phyloP scores from a whole-genome alignment of 345 rosid genomes.

The Ricinus communis region DNA sequence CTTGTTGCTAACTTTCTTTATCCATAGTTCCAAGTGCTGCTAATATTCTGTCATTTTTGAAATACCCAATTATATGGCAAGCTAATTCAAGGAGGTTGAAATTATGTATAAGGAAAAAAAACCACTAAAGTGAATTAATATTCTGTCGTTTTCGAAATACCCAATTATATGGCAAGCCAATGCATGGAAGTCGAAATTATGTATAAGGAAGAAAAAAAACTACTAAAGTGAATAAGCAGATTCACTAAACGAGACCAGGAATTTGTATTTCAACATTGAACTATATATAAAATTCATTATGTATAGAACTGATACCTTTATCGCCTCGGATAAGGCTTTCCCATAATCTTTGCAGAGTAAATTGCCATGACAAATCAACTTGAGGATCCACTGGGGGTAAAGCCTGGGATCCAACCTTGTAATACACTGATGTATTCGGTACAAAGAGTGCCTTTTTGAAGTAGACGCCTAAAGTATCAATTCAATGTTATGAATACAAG shows the following conservation, averaged over 20 bases:
- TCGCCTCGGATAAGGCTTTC: conserved; percentile 58
- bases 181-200: not conserved
- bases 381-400: conserved; percentile 45
- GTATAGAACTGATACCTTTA: conserved; percentile 40
- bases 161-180: not conserved
- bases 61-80: no score
- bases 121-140: not conserved
- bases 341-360: conserved; percentile 75
- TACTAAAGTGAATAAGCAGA: not conserved
- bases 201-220: not conserved
- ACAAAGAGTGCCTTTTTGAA: conserved; percentile 92
- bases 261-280: not conserved
- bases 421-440: conserved; percentile 72
- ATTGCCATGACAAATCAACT: conserved; percentile 78
- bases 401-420: conserved; percentile 73
- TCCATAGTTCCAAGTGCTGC: no score
- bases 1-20: no score
- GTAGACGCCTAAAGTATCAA: conserved; percentile 53
- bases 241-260: not conserved
- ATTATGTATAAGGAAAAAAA: no score
- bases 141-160: no score
- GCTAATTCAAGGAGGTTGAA: no score
- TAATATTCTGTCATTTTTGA: not conserved
- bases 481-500: conserved; percentile 4
- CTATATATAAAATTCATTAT: not conserved